Conservation (phyloP, 345 rosid species). For the Gossypium rotundifolium region DNA sequence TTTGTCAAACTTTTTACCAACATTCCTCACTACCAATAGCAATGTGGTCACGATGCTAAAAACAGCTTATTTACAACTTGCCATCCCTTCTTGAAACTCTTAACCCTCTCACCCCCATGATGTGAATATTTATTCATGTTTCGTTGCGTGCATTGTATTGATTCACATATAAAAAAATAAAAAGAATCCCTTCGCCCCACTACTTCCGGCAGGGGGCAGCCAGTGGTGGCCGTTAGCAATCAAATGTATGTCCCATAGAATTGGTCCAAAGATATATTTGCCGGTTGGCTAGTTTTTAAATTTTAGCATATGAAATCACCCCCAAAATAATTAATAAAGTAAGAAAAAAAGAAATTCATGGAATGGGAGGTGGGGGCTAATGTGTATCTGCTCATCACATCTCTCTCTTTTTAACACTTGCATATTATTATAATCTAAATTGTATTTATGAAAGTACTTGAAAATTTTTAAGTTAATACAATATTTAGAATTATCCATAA, state of each 20-base stretch:
- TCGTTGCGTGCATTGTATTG: too few relatives aligned
- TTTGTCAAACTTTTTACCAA: neutral
- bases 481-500: too few relatives aligned
- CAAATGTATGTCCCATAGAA: neutral
- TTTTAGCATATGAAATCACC: neutral
- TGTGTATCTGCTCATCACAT: neutral
- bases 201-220: neutral
- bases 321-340: neutral
- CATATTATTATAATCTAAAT: too few relatives aligned
- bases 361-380: slow-evolving; percentile 10
- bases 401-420: neutral
- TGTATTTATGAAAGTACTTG: too few relatives aligned
- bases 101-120: too few relatives aligned
- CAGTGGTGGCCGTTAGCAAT: neutral
- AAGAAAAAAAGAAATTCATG: neutral
- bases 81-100: neutral
- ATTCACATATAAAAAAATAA: too few relatives aligned
- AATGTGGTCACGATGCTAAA: neutral
- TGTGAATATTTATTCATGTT: too few relatives aligned
- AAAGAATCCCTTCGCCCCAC: neutral
- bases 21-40: neutral
- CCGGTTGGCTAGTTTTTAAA: neutral
- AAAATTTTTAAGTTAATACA: too few relatives aligned
- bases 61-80: neutral
- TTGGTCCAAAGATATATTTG: neutral